Conservation (phyloP, 2,329 filamentous ascomycete genomes). For the Epichloe elymi region DNA sequence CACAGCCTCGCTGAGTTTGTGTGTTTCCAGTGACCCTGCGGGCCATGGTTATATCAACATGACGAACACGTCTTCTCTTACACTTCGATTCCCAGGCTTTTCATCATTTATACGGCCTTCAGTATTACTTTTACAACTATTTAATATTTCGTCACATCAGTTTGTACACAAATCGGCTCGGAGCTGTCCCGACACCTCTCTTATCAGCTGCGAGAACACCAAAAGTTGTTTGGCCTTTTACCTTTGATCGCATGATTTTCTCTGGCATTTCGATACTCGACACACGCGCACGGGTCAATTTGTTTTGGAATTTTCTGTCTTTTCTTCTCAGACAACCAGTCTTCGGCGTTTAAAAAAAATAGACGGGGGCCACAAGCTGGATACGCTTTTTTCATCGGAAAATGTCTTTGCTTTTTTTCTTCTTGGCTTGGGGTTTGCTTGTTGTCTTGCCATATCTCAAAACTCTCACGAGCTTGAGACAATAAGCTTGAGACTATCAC, state of each 20-base stretch:
- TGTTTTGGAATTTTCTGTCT: constrained; percentile 1
- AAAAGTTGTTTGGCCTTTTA: constrained; percentile 9
- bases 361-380: constrained; percentile 14
- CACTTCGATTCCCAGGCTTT: constrained; percentile 5
- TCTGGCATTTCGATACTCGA: neutral
- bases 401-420: constrained; percentile 2
- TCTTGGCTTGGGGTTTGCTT: constrained; percentile 2
- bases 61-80: neutral
- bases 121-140: constrained; percentile 14
- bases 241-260: neutral
- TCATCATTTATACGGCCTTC: neutral
- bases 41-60: neutral
- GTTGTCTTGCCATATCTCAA: constrained; percentile 8
- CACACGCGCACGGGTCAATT: constrained; percentile 7
- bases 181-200: constrained; percentile 20
- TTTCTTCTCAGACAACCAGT: constrained; percentile 8
- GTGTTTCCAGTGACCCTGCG: neutral
- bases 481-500: neutral
- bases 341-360: constrained; percentile 20
- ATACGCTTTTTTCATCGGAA: constrained; percentile 10
- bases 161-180: constrained; percentile 23
- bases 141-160: constrained; percentile 10
- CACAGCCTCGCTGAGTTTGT: constrained; percentile 24
- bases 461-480: constrained; percentile 7
- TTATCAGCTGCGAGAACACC: constrained; percentile 23